Evolutionary conservation across 768 basidiomycete species (phyloP).

Genomic region (Trametes villosa): DNA sequence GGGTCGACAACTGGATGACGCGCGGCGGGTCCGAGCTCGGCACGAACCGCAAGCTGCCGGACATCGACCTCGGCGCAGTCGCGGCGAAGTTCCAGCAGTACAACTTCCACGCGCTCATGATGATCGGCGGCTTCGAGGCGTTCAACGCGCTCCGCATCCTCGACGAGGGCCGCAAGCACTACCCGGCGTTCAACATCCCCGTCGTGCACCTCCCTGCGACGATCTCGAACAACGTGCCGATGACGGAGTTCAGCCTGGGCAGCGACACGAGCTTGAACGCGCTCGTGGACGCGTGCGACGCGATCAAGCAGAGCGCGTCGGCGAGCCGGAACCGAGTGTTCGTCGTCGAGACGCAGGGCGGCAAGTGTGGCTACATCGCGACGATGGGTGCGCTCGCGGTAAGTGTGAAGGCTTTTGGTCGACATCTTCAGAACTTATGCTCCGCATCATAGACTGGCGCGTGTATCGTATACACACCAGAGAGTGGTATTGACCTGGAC

Average conservation of each 20-base stretch:
- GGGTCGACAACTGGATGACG: slow-evolving; percentile 95
- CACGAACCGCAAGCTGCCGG: slow-evolving; percentile 90
- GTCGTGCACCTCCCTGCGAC: slow-evolving; percentile 97
- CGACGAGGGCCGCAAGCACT: slow-evolving; percentile 78
- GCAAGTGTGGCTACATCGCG: slow-evolving; percentile 94
- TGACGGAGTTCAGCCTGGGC: slow-evolving; percentile 95
- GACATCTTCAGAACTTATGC: not conserved
- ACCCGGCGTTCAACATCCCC: slow-evolving; percentile 93
- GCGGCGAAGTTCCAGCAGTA: slow-evolving; percentile 92
- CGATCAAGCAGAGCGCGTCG: slow-evolving; percentile 97
- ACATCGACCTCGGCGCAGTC: slow-evolving; percentile 82
- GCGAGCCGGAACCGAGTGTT: slow-evolving; percentile 97
- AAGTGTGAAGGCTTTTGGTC: slow-evolving; percentile 37
- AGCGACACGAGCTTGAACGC: slow-evolving; percentile 98
- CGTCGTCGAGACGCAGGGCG: slow-evolving; percentile 97
- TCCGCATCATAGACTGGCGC: slow-evolving; percentile 75
- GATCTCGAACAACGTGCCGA: slow-evolving; percentile 96
- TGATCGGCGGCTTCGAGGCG: slow-evolving; percentile 97
- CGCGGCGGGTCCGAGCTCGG: slow-evolving; percentile 98
- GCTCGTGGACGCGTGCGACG: slow-evolving; percentile 95
- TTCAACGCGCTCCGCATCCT: slow-evolving; percentile 80
- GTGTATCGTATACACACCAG: slow-evolving; percentile 91
- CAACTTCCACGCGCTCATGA: slow-evolving; percentile 73
- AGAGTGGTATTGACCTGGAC: slow-evolving; percentile 85
- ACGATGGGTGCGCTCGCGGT: slow-evolving; percentile 96